Percentiles rank a stretch among this genome's conserved stretches.
Conservation (phyloP, 169 alveolate genomes). For the Plasmodium berghei region DNA sequence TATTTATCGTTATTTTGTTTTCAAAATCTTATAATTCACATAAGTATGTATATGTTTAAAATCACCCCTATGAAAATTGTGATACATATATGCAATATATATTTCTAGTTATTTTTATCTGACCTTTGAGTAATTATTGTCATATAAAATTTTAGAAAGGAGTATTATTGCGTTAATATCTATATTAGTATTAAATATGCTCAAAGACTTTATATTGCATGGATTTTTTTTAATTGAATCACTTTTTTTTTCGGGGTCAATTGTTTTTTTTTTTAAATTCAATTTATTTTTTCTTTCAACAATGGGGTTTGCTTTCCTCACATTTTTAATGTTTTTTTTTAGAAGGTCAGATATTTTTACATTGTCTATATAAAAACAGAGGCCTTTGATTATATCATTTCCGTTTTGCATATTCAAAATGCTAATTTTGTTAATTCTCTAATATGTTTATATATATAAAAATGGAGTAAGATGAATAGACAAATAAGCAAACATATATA, state of each 20-base stretch:
- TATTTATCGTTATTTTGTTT: no score
- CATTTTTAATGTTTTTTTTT: conserved; percentile 60
- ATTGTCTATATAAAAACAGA: conserved; percentile 71
- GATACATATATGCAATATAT: conserved; percentile 1
- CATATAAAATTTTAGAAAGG: conserved; percentile 58
- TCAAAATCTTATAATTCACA: neutral
- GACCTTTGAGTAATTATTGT: conserved; percentile 60
- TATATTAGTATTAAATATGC: conserved; percentile 45
- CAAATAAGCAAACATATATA: neutral
- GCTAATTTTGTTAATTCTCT: conserved; percentile 49
- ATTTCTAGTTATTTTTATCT: neutral
- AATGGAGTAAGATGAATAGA: neutral
- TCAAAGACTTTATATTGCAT: conserved; percentile 57
- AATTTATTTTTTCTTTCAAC: conserved; percentile 20
- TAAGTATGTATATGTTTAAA: neutral
- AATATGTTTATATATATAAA: neutral
- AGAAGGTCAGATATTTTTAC: conserved; percentile 55
- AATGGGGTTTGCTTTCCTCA: conserved; percentile 18
- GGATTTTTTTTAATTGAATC: conserved; percentile 20
- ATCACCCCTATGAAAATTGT: neutral
- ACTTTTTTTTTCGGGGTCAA: conserved; percentile 22
- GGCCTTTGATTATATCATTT: conserved; percentile 43
- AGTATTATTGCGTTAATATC: conserved; percentile 50
- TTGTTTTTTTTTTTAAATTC: conserved; percentile 25
- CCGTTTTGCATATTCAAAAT: conserved; percentile 56